These are phyloP conservation scores for Cutaneotrichosporon sp. DNA, from an alignment of 1,284 basidiomycete genomes.

Conservation along the genomic window DNA sequence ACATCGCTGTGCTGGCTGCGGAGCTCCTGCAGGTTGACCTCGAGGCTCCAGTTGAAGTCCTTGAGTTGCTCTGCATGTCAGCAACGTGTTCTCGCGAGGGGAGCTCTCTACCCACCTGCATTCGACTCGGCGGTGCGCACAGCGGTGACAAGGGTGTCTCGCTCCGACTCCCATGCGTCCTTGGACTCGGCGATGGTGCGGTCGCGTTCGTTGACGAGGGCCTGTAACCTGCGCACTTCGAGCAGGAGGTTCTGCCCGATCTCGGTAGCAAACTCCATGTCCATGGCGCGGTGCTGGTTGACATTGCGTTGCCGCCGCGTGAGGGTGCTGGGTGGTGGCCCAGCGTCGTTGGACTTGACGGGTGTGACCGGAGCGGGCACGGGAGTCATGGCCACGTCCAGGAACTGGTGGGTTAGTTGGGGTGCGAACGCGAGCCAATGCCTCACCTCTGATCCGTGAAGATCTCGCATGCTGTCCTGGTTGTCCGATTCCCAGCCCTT, in stretches of 20 bases:
- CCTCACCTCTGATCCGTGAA: constrained; percentile 66
- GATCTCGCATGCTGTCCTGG: constrained; percentile 69
- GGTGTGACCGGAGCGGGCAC: constrained; percentile 12
- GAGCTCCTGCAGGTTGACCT: constrained; percentile 87
- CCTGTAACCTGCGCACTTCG: constrained; percentile 84
- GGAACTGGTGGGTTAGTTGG: constrained; percentile 11
- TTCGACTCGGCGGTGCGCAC: constrained; percentile 74
- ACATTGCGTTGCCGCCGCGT: constrained; percentile 53
- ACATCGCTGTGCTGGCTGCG: constrained; percentile 69
- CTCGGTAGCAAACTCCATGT: constrained; percentile 87
- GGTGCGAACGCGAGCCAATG: background rate
- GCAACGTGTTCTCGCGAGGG: background rate
- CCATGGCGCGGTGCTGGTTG: constrained; percentile 53
- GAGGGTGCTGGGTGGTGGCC: constrained; percentile 35
- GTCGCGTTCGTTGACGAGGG: constrained; percentile 81
- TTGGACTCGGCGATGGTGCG: constrained; percentile 82
- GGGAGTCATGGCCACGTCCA: constrained; percentile 11
- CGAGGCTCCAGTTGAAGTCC: constrained; percentile 98
- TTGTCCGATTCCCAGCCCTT: constrained; percentile 81
- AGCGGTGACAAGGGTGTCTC: constrained; percentile 69
- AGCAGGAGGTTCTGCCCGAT: constrained; percentile 87
- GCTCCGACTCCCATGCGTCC: constrained; percentile 76
- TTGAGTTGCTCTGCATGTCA: constrained; percentile 68
- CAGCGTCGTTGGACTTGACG: constrained; percentile 12
- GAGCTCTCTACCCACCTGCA: constrained; percentile 61